Evolutionary conservation across 2,329 filamentous ascomycete genomes (phyloP), one percentile per base, ranked within the genome.

Genomic region (Aspergillus jensenii): DNA sequence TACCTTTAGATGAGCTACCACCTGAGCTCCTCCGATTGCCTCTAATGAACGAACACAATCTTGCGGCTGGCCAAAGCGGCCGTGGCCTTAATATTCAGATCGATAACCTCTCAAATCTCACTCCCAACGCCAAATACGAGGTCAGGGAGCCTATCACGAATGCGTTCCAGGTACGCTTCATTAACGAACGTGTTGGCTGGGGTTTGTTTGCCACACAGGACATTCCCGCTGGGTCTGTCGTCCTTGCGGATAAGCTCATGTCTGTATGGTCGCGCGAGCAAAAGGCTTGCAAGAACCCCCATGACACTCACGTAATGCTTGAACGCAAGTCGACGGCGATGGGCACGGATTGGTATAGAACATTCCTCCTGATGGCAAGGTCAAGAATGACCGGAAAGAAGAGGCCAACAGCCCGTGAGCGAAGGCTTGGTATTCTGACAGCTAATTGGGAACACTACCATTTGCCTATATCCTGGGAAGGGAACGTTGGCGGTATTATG

Each of bases 391-490:
- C 23, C 27, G 27, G 27, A 9, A 27, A 41, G 37, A 31, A 17
- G 4, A 12, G 17, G 31, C n/a, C 39, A 8, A 9, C 17, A 12
- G 12, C n/a, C 49, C n/a, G 8, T 12, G 27, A 40, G 33, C 11
- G 12, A 14, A 40, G 35, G 6, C 5, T 25, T 25, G 47, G 49
- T 41, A 2, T 15, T 19, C 25, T 44, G 31, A 41, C 35, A 4
- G 41, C 46, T 8, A 57, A 60, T 25, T 65, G 62, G 62, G 45
- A 60, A 21, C 9, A 17, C 2, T 48, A 63, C 39, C 44, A 59
- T 25, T 5, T 61, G 21, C 39, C 51, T 6, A 27, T 48, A 2
- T 7, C 17, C 4, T 51, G 50, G 48, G 27, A 47, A 7, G 52
- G 47, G 6, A 45, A 39, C 3, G 15, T 11, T 2, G 54, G 52